Evolutionary conservation across 2,329 filamentous ascomycete species (phyloP).

Genomic region (Neofusicoccum kwambonambiense): DNA sequence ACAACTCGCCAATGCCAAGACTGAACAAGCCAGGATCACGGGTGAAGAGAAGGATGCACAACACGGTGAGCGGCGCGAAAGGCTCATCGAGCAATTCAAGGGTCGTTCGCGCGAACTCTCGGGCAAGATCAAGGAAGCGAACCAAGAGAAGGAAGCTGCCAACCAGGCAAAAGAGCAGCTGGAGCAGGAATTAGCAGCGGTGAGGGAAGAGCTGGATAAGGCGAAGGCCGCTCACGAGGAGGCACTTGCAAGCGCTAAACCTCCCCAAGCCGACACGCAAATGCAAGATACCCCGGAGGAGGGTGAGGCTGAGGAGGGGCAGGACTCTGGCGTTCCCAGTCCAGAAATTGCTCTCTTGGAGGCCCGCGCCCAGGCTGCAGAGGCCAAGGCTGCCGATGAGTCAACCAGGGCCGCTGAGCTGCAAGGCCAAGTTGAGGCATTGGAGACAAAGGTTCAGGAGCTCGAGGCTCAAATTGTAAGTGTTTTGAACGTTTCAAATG

Average conservation of each 20-base stretch:
- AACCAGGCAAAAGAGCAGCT: slow-evolving; percentile 40
- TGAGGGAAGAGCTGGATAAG: slow-evolving; percentile 58
- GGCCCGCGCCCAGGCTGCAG: slow-evolving; percentile 35
- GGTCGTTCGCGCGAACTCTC: slow-evolving; percentile 63
- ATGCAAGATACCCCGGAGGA: slow-evolving; percentile 44
- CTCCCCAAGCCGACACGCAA: slow-evolving; percentile 22
- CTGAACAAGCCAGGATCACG: slow-evolving; percentile 23
- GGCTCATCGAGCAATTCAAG: slow-evolving; percentile 53
- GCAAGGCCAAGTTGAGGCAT: slow-evolving; percentile 36
- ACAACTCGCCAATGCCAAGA: slow-evolving; percentile 40
- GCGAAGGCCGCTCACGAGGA: slow-evolving; percentile 65
- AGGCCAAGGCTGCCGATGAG: slow-evolving; percentile 41
- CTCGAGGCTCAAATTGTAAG: slow-evolving; percentile 60
- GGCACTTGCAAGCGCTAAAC: slow-evolving; percentile 47
- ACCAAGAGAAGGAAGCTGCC: slow-evolving; percentile 47
- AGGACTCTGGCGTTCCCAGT: slow-evolving; percentile 13
- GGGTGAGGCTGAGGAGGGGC: slow-evolving; percentile 43
- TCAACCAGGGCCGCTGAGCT: slow-evolving; percentile 39
- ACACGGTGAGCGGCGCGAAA: slow-evolving; percentile 49
- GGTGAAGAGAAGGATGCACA: slow-evolving; percentile 45
- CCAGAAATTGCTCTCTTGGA: slow-evolving; percentile 31
- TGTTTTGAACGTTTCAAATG: not conserved
- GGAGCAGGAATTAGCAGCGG: slow-evolving; percentile 24
- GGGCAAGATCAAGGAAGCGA: slow-evolving; percentile 56
- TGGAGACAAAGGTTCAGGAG: slow-evolving; percentile 56